Evolutionary conservation across 78 protist species (phyloP).

Genomic region (Dictyostelium capitatum): DNA sequence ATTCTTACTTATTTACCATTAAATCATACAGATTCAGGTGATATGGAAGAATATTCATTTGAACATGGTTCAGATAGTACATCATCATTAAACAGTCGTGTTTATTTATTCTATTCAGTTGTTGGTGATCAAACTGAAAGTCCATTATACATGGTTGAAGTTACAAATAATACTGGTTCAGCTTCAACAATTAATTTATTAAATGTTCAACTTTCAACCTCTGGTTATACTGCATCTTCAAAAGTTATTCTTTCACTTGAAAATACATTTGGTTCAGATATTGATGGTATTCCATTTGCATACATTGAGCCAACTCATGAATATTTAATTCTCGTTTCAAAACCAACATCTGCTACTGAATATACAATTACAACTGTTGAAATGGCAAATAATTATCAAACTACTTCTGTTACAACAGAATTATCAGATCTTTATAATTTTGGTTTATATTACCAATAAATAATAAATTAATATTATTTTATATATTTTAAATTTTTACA

Average conservation of each 20-base stretch:
- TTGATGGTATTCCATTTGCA: slow-evolving; percentile 1
- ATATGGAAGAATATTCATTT: background rate
- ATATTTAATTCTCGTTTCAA: background rate
- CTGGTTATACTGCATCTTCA: background rate
- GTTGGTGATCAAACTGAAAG: background rate
- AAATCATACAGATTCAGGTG: background rate
- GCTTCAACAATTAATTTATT: background rate
- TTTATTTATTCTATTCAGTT: background rate
- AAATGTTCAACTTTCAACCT: background rate
- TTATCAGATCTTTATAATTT: background rate
- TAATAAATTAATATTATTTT: too few species aligned
- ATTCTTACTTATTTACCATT: background rate
- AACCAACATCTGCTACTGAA: background rate
- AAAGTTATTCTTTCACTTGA: background rate
- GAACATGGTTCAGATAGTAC: background rate
- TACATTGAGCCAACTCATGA: background rate
- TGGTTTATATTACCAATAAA: slow-evolving; percentile 2
- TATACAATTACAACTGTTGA: background rate
- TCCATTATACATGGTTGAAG: slow-evolving; percentile 6
- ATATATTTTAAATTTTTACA: too few species aligned
- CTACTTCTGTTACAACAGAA: background rate
- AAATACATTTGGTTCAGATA: background rate
- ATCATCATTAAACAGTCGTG: background rate
- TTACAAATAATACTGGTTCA: background rate
- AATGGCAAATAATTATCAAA: background rate